Percentiles rank a stretch among this genome's conserved stretches.
These are phyloP conservation scores for Sutorius eximius DNA, from an alignment of 1,284 basidiomycete genomes.

Conservation along the genomic window DNA sequence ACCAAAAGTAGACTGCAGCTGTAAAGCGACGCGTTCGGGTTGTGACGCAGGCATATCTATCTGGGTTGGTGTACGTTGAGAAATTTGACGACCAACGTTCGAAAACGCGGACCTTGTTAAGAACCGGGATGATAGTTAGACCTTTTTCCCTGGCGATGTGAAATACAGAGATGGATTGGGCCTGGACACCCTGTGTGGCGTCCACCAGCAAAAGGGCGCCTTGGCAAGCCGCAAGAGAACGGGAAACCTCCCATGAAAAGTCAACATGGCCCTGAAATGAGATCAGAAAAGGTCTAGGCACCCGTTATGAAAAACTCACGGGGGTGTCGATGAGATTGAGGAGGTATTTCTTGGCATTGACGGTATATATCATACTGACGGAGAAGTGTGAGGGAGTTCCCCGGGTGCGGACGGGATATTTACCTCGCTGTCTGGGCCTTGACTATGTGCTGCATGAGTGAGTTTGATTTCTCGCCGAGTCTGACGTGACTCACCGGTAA, in stretches of 20 bases:
- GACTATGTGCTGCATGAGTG: constrained; percentile 42
- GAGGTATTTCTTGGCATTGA: constrained; percentile 61
- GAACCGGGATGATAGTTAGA: constrained; percentile 85
- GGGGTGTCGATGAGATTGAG: constrained; percentile 98
- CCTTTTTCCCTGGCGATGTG: constrained; percentile 84
- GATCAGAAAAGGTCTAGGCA: constrained; percentile 8
- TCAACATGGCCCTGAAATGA: constrained; percentile 82
- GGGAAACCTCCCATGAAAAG: constrained; percentile 94
- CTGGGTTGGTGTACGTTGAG: constrained; percentile 38
- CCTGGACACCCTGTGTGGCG: constrained; percentile 96
- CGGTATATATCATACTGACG: constrained; percentile 72
- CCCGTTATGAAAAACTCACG: constrained; percentile 40
- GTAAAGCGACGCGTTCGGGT: constrained; percentile 75
- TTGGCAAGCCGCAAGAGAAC: constrained; percentile 91
- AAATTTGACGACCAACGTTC: neutral
- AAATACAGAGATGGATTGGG: constrained; percentile 95
- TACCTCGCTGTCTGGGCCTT: constrained; percentile 91
- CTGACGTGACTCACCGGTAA: constrained; percentile 63
- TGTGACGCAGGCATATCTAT: constrained; percentile 89
- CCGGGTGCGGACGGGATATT: constrained; percentile 1
- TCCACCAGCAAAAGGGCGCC: constrained; percentile 92
- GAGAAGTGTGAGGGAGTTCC: constrained; percentile 9
- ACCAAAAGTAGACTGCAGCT: constrained; percentile 82
- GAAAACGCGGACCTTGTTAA: constrained; percentile 77
- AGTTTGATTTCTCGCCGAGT: neutral